Evolutionary conservation across 129 eudicot species (phyloP).

Genomic region (Silybum marianum): DNA sequence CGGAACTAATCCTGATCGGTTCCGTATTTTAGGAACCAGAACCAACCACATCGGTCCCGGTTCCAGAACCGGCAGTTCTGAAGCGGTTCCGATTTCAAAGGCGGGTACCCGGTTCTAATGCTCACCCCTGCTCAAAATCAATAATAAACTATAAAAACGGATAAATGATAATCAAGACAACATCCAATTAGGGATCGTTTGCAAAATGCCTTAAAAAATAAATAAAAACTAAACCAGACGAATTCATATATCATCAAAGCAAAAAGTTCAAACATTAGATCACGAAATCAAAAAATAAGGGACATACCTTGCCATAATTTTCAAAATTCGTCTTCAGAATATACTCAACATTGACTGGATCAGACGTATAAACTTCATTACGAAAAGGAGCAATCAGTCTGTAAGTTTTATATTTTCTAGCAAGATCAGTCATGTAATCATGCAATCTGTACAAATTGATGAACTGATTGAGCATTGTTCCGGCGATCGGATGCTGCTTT

Average conservation of each 20-base stretch:
- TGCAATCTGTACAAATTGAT: slow-evolving; percentile 52
- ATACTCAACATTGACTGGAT: slow-evolving; percentile 26
- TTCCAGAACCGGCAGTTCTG: too few relatives aligned
- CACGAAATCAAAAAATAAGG: background rate
- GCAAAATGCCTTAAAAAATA: background rate
- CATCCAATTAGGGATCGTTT: background rate
- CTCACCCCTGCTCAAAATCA: background rate
- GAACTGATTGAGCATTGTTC: slow-evolving; percentile 50
- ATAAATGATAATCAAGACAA: background rate
- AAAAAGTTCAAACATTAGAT: background rate
- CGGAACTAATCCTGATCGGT: too few relatives aligned
- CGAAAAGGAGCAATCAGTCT: slow-evolving; percentile 46
- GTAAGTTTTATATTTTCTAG: slow-evolving; percentile 49
- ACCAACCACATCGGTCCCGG: too few relatives aligned
- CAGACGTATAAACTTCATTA: slow-evolving; percentile 53
- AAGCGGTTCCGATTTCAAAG: too few relatives aligned
- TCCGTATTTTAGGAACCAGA: too few relatives aligned
- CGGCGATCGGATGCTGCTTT: slow-evolving; percentile 31
- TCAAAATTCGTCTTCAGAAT: slow-evolving; percentile 28
- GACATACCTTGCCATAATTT: slow-evolving; percentile 26
- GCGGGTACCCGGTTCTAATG: too few relatives aligned
- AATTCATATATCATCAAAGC: background rate
- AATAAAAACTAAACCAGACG: background rate
- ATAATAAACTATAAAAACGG: background rate
- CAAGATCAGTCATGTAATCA: slow-evolving; percentile 69